phyloP scores from a whole-genome alignment of 2,329 filamentous ascomycete genomes.

The Trichoderma brevicompactum region DNA sequence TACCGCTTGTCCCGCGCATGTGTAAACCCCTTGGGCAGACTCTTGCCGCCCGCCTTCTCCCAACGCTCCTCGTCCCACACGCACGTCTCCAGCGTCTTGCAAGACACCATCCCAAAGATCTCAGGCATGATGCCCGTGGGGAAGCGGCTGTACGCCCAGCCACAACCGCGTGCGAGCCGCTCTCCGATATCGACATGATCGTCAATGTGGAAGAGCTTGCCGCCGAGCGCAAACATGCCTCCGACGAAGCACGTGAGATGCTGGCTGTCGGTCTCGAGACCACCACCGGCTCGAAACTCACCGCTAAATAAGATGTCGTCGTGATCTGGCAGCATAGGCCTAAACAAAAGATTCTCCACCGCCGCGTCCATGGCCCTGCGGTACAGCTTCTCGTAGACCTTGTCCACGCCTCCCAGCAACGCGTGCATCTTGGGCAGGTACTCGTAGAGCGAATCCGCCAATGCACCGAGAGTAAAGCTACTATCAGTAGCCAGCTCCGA shows the following conservation, averaged over 20 bases:
- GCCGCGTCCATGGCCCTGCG: conserved; percentile 64
- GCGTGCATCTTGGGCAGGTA: conserved; percentile 67
- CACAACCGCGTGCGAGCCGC: conserved; percentile 58
- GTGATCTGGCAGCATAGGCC: conserved; percentile 66
- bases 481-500: conserved; percentile 57
- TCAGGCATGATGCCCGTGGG: conserved; percentile 64
- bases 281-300: conserved; percentile 38
- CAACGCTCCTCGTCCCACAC: conserved; percentile 40
- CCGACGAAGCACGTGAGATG: conserved; percentile 65
- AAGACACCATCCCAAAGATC: conserved; percentile 52
- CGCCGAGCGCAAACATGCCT: conserved; percentile 69
- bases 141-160: conserved; percentile 61
- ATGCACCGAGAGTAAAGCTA: conserved; percentile 57
- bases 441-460: conserved; percentile 64
- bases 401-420: conserved; percentile 65
- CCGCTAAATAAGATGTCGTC: conserved; percentile 60
- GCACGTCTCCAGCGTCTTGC: conserved; percentile 45
- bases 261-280: conserved; percentile 40
- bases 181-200: conserved; percentile 55
- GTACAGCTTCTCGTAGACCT: conserved; percentile 69
- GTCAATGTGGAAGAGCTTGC: conserved; percentile 58
- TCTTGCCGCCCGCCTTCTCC: conserved; percentile 34
- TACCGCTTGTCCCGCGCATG: conserved; percentile 57
- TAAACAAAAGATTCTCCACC: conserved; percentile 67
- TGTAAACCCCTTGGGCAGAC: conserved; percentile 63